Evolutionary conservation across 495 filamentous ascomycete species (phyloP), one percentile per base, ranked within the genome.

Genomic region (Penicilliopsis zonata): DNA sequence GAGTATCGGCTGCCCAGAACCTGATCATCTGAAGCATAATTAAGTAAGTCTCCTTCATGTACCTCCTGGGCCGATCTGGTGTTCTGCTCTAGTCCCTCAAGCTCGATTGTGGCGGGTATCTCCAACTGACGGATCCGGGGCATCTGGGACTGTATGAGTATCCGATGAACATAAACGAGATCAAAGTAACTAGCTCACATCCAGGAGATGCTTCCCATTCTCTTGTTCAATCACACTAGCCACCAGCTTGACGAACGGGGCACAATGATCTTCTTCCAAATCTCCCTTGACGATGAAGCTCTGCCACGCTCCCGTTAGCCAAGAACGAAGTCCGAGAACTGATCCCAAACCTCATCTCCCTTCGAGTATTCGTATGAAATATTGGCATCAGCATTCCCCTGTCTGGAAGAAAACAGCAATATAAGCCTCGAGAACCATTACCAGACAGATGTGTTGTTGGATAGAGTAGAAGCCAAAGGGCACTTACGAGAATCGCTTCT

Each of bases 151-250:
- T 7, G n/a, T 22, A 9, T 16, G 7, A 28, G 17, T 10, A 23
- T 1, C 4, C 22, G 5, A 14, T 34, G 3, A 22, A 18, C 14
- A 14, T 3, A 9, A 9, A 4, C 14, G 2, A 4, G 3, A 26
- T 25, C 13, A 6, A 6, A 30, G 10, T 6, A 5, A 30, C 9
- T 9, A 7, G 28, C 43, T 13, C 37, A 56, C 52, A 37, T 53
- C 46, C 9, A 53, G 26, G 3, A 53, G 31, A 27, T 56, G 44
- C 18, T 50, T 47, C 12, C 40, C 31, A 9, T 23, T 40, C 7
- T 56, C 40, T 4, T 38, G 28, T 9, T 47, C 40, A 27, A 56
- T 44, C 14, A 46, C 47, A 2, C 19, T 17, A 1, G 44, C 38
- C 6, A 50, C 28, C 5, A 46, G 0, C 0, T 14, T 20, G 0